These are phyloP conservation scores for Pterocarpus santalinus DNA, from an alignment of 306 rosid genomes.

Conservation along the genomic window DNA sequence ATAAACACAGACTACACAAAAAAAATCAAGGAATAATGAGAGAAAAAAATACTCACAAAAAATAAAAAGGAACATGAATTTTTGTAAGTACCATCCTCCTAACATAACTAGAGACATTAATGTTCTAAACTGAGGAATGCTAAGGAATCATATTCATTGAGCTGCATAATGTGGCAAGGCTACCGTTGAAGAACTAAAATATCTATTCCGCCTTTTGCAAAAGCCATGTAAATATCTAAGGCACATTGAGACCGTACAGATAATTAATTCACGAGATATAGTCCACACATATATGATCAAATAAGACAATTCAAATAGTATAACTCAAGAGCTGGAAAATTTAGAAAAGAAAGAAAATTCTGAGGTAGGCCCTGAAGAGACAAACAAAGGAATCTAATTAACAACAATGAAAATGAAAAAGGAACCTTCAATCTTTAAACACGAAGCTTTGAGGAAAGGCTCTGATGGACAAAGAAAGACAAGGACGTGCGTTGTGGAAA, in stretches of 20 bases:
- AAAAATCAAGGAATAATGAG: background rate
- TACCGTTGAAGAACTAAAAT: background rate
- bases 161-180: background rate
- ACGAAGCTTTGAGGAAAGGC: background rate
- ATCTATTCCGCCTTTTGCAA: background rate
- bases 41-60: background rate
- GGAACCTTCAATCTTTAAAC: slow-evolving; percentile 29
- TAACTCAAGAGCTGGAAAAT: slow-evolving; percentile 3
- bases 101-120: background rate
- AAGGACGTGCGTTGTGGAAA: slow-evolving; percentile 30
- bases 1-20: background rate
- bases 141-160: slow-evolving; percentile 10
- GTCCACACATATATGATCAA: background rate
- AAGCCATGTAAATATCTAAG: background rate
- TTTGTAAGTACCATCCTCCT: background rate
- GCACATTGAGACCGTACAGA: background rate
- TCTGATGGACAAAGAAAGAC: background rate
- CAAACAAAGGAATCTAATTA: background rate
- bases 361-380: background rate
- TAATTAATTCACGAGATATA: slow-evolving; percentile 19
- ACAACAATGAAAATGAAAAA: slow-evolving; percentile 1
- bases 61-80: background rate
- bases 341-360: background rate
- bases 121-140: slow-evolving; percentile 11
- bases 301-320: background rate